Base-by-base conservation (phyloP, 202 grass and related monocot genomes). In the Digitaria exilis region DNA sequence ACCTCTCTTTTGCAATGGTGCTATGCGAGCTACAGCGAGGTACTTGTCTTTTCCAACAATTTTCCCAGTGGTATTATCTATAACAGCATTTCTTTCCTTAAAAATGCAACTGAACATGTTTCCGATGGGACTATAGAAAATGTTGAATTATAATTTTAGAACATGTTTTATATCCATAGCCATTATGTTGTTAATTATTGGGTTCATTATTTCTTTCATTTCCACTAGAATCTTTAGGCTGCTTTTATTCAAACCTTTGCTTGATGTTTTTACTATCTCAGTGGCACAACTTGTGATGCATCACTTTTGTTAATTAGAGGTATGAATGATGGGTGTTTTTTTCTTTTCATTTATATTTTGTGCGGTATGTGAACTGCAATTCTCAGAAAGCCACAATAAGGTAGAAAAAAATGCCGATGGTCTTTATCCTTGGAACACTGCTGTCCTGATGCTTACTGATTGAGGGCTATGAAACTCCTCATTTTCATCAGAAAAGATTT, bases 21-120 rank as follows among this genome's bases (percentile, higher is more conserved):
- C 52, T 94, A 94, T 91, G 93, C 96, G 25, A 99, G 93, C 76
- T 99, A 99, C 73, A 94, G 96, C 0, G 96, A 99, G 96, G 96
- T 99, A 90, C 18, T 87, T 77, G n/a, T 31, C 19, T 95, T 80
- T 16, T 30, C 18, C 10, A 13, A 69, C 39, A 45, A 45, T 77
- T 64, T 60, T 77, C 35, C n/a, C 3, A 73, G 58, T 68, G 12
- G 13, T 19, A 6, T 19, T 73, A 55, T 82, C 24, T 15, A 19
- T 28, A 76, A 34, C 42, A 28, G 19, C 19, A 69, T 62, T 60
- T 58, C 4, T 77, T 76, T 60, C 12, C 13, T 52, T 7, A 68
- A 67, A 39, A 56, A 49, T 18, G 5, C 7, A 66, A 50, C 50
- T 39, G 64, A 4, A 55, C 77, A n/a, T 50, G 29, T 59, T 65